phyloP scores from a whole-genome alignment of 2,329 filamentous ascomycete species.

The Metarhizium anisopliae region DNA sequence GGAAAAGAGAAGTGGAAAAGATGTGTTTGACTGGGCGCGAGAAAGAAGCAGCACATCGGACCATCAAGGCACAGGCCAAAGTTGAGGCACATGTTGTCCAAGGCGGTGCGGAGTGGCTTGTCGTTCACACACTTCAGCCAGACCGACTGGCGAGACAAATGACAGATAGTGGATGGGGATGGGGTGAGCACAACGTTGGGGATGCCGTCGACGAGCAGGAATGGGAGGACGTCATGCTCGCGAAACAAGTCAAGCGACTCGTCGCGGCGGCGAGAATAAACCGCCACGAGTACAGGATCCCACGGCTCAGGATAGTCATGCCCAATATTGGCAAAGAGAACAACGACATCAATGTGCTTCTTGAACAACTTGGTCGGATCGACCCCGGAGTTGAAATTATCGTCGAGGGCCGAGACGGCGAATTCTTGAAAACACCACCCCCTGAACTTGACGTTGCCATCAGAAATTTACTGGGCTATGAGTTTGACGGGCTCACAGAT shows the following conservation, averaged over 20 bases:
- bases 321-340: slow-evolving; percentile 21
- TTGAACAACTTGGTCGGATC: slow-evolving; percentile 20
- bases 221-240: slow-evolving; percentile 25
- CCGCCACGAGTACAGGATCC: slow-evolving; percentile 27
- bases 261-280: slow-evolving; percentile 27
- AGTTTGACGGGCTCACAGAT: slow-evolving; percentile 22
- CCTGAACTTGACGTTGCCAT: slow-evolving; percentile 20
- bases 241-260: slow-evolving; percentile 22
- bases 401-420: slow-evolving; percentile 20
- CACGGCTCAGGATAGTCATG: slow-evolving; percentile 26
- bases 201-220: slow-evolving; percentile 23
- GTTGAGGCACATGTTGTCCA: slow-evolving; percentile 27
- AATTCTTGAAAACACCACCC: slow-evolving; percentile 14
- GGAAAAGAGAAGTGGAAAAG: slow-evolving; percentile 15
- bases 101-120: slow-evolving; percentile 25
- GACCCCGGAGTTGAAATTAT: slow-evolving; percentile 22
- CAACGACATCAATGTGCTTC: slow-evolving; percentile 21
- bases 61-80: slow-evolving; percentile 23
- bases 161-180: slow-evolving; percentile 32
- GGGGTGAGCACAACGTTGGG: slow-evolving; percentile 25
- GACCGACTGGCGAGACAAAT: slow-evolving; percentile 29
- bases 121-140: slow-evolving; percentile 19
- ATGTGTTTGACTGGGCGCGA: slow-evolving; percentile 14
- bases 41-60: slow-evolving; percentile 20
- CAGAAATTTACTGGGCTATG: slow-evolving; percentile 20